A percentile compares a stretch with the other conserved stretches of the same genome.
phyloP scores from a whole-genome alignment of 2,329 filamentous ascomycete genomes.

The Colletotrichum gloeosporioides region DNA sequence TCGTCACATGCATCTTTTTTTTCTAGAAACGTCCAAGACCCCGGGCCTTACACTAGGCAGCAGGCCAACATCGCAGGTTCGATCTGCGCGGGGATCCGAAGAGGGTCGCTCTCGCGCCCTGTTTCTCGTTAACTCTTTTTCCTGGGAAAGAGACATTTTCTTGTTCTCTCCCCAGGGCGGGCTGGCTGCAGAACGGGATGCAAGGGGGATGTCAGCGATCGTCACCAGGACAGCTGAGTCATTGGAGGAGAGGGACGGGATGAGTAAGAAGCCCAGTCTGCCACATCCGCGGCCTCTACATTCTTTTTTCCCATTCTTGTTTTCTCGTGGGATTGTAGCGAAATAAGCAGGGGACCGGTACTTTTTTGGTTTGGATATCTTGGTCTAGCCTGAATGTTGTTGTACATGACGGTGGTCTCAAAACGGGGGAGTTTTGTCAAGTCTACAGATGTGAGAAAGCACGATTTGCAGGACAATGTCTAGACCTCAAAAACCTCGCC shows the following conservation, averaged over 20 bases:
- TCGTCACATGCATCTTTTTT: slow-evolving; percentile 16
- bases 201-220: not conserved
- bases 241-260: not conserved
- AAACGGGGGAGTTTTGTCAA: not conserved
- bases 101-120: not conserved
- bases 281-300: not conserved
- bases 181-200: not conserved
- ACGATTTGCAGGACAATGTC: not conserved
- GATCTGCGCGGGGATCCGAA: not conserved
- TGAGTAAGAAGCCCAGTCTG: not conserved
- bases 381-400: not conserved
- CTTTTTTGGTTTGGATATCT: not conserved
- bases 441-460: not conserved
- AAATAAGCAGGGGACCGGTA: not conserved
- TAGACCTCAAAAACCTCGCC: slow-evolving; percentile 71
- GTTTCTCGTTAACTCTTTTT: too few relatives aligned
- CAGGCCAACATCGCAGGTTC: not conserved
- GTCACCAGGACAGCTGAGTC: not conserved
- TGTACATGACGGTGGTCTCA: not conserved
- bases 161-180: not conserved
- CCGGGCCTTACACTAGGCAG: not conserved
- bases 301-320: not conserved
- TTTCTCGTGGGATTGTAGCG: not conserved
- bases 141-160: not conserved
- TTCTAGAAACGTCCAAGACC: not conserved